These are phyloP conservation scores for Calycina herbarum DNA, from an alignment of 2,329 filamentous ascomycete species.

Conservation along the genomic window DNA sequence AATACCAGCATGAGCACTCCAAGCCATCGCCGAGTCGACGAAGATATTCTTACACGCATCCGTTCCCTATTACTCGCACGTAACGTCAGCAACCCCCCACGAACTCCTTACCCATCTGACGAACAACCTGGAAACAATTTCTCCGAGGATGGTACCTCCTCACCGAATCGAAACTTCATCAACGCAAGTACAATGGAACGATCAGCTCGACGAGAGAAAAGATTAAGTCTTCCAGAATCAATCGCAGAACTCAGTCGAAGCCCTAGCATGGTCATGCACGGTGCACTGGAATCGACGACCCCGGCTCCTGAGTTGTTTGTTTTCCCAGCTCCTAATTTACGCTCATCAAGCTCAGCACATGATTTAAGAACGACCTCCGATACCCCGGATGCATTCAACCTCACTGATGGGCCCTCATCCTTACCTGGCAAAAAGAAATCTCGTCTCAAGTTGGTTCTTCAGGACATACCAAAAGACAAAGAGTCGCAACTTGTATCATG, in stretches of 20 bases:
- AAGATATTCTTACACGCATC: conserved; percentile 34
- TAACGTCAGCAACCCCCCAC: conserved; percentile 28
- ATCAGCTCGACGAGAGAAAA: conserved; percentile 14
- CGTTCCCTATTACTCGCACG: conserved; percentile 33
- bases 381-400: conserved; percentile 6
- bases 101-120: conserved; percentile 32
- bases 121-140: conserved; percentile 18
- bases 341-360: conserved; percentile 21
- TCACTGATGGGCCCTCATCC: conserved; percentile 7
- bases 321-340: conserved; percentile 12
- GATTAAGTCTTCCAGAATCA: conserved; percentile 15
- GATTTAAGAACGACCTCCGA: conserved; percentile 16
- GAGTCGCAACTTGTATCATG: conserved; percentile 25
- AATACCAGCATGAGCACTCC: conserved; percentile 30
- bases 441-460: conserved; percentile 28
- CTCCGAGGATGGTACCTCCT: conserved; percentile 14
- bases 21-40: conserved; percentile 29
- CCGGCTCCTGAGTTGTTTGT: conserved; percentile 4
- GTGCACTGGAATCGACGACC: conserved; percentile 1
- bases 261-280: conserved; percentile 14
- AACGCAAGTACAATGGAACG: conserved; percentile 28
- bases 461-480: conserved; percentile 24
- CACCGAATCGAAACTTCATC: conserved; percentile 26
- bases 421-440: conserved; percentile 24
- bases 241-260: conserved; percentile 13